These are phyloP conservation scores for Solanum infundibuliforme DNA, from an alignment of 257 asterid species.

Conservation along the genomic window DNA sequence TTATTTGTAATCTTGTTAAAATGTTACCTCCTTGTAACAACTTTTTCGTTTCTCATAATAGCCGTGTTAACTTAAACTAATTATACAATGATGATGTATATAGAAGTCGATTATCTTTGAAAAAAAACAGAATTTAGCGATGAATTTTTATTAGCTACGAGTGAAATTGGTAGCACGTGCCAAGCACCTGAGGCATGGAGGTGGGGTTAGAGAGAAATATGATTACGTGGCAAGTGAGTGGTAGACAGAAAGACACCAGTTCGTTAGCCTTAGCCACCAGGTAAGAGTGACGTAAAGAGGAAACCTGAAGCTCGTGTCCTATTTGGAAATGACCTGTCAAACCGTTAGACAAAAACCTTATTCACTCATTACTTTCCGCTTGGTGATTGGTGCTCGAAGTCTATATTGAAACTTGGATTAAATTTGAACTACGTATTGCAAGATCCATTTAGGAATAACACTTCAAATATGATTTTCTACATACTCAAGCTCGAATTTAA, in stretches of 20 bases:
- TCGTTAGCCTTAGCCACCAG: neutral
- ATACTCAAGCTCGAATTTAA: rapidly evolving
- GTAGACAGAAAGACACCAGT: neutral
- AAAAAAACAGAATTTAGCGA: too few species aligned
- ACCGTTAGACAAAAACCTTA: conserved; percentile 6
- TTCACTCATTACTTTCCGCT: neutral
- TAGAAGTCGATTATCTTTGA: too few species aligned
- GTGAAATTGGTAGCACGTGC: neutral
- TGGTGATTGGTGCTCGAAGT: too few species aligned
- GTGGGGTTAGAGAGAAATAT: neutral
- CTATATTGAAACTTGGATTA: too few species aligned
- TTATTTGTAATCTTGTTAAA: neutral
- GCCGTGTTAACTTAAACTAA: neutral
- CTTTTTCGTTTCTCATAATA: neutral
- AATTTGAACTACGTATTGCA: too few species aligned
- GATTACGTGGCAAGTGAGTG: neutral
- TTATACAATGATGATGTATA: too few species aligned
- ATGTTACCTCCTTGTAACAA: neutral
- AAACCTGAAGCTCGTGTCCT: conserved; percentile 5
- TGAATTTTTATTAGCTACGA: neutral
- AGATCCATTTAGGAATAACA: too few species aligned
- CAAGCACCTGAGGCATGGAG: neutral
- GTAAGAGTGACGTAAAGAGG: neutral
- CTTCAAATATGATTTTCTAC: rapidly evolving
- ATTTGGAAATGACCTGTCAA: conserved; percentile 1